Percentiles rank a stretch among this genome's conserved stretches.
phyloP scores from a whole-genome alignment of 2,329 filamentous ascomycete species.

The Calycina herbarum region DNA sequence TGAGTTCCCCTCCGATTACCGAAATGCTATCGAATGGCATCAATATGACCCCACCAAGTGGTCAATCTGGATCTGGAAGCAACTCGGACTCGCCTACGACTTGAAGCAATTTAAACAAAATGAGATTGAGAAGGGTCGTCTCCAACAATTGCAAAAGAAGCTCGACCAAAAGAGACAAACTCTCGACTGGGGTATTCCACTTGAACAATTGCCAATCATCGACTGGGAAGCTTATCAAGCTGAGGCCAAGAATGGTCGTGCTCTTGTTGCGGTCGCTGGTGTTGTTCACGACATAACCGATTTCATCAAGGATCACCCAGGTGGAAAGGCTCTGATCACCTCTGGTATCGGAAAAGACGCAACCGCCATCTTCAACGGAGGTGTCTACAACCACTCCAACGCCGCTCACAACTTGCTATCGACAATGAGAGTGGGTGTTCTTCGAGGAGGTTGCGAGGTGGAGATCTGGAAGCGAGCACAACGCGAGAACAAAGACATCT shows the following conservation, averaged over 20 bases:
- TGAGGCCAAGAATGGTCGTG: conserved; percentile 75
- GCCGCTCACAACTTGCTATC: conserved; percentile 86
- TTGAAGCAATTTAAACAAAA: conserved; percentile 90
- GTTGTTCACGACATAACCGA: conserved; percentile 82
- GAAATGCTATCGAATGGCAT: conserved; percentile 87
- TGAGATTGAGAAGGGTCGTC: conserved; percentile 88
- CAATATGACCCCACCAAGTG: conserved; percentile 94
- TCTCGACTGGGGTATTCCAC: conserved; percentile 83
- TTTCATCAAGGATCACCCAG: conserved; percentile 89
- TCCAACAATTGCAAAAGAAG: conserved; percentile 91
- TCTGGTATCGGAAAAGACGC: conserved; percentile 84
- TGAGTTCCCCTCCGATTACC: conserved; percentile 91
- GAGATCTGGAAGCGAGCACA: conserved; percentile 92
- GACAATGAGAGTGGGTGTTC: conserved; percentile 84
- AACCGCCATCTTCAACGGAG: conserved; percentile 88
- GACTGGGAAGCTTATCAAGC: conserved; percentile 84
- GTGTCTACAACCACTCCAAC: conserved; percentile 87
- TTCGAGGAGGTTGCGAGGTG: conserved; percentile 83
- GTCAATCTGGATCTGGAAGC: conserved; percentile 83
- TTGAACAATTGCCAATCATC: conserved; percentile 82
- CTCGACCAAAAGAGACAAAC: conserved; percentile 80
- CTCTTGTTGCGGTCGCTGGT: conserved; percentile 75
- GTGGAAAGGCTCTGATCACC: conserved; percentile 82
- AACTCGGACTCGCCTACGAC: conserved; percentile 79
- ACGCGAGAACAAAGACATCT: conserved; percentile 79